Conservation (phyloP, 495 filamentous ascomycete species). For the Aspergillus saccharolyticus region DNA sequence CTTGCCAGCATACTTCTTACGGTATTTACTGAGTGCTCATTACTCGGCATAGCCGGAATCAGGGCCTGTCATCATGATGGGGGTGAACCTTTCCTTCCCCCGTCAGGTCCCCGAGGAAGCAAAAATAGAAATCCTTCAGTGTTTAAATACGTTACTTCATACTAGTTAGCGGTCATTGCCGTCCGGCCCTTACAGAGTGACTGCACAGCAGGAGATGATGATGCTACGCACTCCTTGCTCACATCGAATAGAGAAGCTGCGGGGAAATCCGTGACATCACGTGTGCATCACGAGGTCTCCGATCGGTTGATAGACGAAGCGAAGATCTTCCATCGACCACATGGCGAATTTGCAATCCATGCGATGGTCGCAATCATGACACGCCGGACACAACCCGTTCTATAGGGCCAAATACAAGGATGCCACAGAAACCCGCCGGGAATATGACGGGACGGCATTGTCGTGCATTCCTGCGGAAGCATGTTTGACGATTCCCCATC, state of each 20-base stretch:
- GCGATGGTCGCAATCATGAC: neutral
- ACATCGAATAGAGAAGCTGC: neutral
- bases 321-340: slow-evolving; percentile 1
- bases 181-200: neutral
- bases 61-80: neutral
- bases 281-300: slow-evolving; percentile 1
- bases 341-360: neutral
- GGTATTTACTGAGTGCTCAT: too few relatives aligned
- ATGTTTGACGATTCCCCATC: neutral
- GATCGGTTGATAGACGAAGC: neutral
- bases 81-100: neutral
- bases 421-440: neutral
- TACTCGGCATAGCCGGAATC: neutral
- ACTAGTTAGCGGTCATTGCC: neutral
- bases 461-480: neutral
- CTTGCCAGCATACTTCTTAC: too few relatives aligned
- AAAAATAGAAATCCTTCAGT: slow-evolving; percentile 1
- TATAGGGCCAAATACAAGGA: slow-evolving; percentile 3
- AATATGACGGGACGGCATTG: neutral
- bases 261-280: slow-evolving; percentile 11
- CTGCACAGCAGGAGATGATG: neutral
- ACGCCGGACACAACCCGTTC: slow-evolving; percentile 1
- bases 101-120: neutral
- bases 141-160: too few relatives aligned
- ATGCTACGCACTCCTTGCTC: too few relatives aligned